Base-by-base conservation (phyloP, 371 early-diverging fungal genomes). In the Mucor irregularis region DNA sequence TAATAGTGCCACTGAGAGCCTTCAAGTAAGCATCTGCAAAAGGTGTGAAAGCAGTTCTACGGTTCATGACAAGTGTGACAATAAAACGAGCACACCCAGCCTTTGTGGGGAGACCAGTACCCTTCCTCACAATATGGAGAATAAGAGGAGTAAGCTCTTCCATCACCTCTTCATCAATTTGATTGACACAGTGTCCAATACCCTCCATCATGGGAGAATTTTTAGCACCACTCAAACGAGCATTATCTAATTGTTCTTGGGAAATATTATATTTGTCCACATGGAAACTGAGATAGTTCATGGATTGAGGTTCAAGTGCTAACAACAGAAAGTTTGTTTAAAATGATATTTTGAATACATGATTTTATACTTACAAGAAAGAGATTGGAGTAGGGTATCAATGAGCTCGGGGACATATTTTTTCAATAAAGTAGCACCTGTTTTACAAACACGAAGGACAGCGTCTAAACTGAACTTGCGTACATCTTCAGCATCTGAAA, bases 271-370 rank as follows among this genome's bases (percentile, higher is more conserved):
- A 93, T 52, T 84, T 84, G 26, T 91, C 92, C 0, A 89, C 85
- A 62, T 97, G 94, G 78, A 96, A 94, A n/a, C 89, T 88, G 26
- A 96, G 62, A 66, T 96, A 96, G 66, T 91, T 91, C 72, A 84
- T 68, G 0, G 81, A 61, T 48, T 80, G 80, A n/a, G 80, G 76
- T 44, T 87, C 86, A 58, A 80, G 59, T 4, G 74, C 71, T 69
- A 56, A 38, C 30, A 48, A 39, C 5, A 21, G 24, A 42, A 24
- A 22, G 10, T 22, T 25, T 13, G 2, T 33, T 5, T 16, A 11
- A 19, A 16, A 31, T 14, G 5, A 19, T 8, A 34, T 16, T 22
- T 10, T 40, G 5, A 25, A 3, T 8, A 9, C n/a, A 14, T 26
- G 16, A 25, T 9, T 0, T 42, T 1, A 25, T 9, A 60, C 71